Conservation (phyloP, 1,284 basidiomycete species). For the Garcileccinum viscosum region DNA sequence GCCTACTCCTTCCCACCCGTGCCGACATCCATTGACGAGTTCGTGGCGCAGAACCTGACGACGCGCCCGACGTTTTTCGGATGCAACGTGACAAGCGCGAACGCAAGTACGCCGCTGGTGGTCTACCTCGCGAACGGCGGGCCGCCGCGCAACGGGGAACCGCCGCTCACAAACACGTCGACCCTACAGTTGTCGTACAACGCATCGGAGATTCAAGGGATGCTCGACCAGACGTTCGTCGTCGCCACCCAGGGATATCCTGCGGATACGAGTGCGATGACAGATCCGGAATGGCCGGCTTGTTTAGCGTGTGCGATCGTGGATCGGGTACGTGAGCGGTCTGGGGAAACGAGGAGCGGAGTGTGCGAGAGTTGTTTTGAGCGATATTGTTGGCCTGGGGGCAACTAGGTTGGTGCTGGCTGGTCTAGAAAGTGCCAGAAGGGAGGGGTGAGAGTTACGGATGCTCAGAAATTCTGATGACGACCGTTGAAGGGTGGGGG, state of each 20-base stretch:
- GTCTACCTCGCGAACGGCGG: slow-evolving; percentile 52
- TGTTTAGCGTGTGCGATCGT: slow-evolving; percentile 53
- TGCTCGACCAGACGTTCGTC: slow-evolving; percentile 48
- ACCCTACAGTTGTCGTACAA: slow-evolving; percentile 43
- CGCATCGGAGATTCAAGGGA: slow-evolving; percentile 40
- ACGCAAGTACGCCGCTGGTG: slow-evolving; percentile 39
- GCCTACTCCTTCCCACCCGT: slow-evolving; percentile 51
- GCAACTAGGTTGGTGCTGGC: not conserved
- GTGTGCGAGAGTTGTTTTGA: slow-evolving; percentile 46
- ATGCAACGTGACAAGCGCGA: slow-evolving; percentile 36
- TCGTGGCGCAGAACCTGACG: slow-evolving; percentile 43
- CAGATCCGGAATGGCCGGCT: slow-evolving; percentile 49
- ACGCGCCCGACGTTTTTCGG: slow-evolving; percentile 53
- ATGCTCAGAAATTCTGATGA: not conserved
- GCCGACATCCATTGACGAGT: slow-evolving; percentile 38
- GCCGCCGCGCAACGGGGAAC: slow-evolving; percentile 45
- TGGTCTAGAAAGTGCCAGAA: not conserved
- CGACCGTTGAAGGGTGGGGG: not conserved
- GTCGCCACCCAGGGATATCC: slow-evolving; percentile 50
- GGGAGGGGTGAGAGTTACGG: not conserved
- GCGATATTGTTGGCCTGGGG: slow-evolving; percentile 45
- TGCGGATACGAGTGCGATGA: slow-evolving; percentile 7
- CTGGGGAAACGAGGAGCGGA: slow-evolving; percentile 40
- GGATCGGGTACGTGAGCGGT: slow-evolving; percentile 44
- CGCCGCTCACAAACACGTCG: slow-evolving; percentile 48